Evolutionary conservation across 345 rosid genomes (phyloP).

Genomic region (Rhizophora apiculata): DNA sequence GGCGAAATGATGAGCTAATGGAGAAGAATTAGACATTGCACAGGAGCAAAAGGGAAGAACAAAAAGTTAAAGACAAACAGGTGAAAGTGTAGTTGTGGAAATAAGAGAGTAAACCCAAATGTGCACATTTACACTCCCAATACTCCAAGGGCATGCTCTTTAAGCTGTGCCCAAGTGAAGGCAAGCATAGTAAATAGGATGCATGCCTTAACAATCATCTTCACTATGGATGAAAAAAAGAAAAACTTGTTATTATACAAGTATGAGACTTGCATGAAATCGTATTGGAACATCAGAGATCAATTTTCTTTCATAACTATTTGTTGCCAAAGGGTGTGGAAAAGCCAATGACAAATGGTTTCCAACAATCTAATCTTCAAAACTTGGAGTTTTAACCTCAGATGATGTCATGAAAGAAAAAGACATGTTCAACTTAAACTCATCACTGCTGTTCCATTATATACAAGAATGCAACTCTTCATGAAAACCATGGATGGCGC

Average conservation of each 20-base stretch:
- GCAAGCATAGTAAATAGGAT: background rate
- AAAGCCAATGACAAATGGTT: background rate
- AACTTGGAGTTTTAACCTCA: background rate
- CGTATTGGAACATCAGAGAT: background rate
- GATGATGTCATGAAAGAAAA: background rate
- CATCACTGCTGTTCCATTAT: background rate
- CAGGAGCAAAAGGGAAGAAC: background rate
- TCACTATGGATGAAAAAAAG: too few species aligned
- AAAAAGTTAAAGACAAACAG: background rate
- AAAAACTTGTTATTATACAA: too few species aligned
- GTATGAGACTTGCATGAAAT: too few species aligned
- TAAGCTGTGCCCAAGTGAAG: background rate
- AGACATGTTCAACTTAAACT: background rate
- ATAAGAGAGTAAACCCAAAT: background rate
- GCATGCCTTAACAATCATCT: background rate
- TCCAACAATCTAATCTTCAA: background rate
- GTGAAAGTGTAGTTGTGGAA: background rate
- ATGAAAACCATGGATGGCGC: constrained; percentile 9
- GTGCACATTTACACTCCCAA: background rate
- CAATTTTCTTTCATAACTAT: background rate
- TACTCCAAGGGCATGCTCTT: background rate
- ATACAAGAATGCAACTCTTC: background rate
- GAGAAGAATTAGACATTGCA: background rate
- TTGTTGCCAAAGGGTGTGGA: background rate
- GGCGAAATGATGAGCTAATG: constrained; percentile 1